These are phyloP conservation scores for Arachis monticola DNA, from an alignment of 331 rosid species.

Conservation along the genomic window DNA sequence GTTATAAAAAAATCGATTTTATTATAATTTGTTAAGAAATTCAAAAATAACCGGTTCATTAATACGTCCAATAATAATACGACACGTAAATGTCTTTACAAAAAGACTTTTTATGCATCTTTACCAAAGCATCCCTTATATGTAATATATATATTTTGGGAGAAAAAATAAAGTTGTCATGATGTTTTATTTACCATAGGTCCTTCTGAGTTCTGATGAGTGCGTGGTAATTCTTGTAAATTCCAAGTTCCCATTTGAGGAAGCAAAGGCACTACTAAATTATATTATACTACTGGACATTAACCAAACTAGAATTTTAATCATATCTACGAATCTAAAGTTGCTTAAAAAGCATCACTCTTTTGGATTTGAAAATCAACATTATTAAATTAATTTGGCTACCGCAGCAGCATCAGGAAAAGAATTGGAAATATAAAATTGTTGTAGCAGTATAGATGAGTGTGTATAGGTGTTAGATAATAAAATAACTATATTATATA, in stretches of 20 bases:
- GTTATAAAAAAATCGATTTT: too few species aligned
- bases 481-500: neutral
- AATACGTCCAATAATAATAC: too few species aligned
- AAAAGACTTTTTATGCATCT: too few species aligned
- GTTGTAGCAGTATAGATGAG: neutral
- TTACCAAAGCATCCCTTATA: too few species aligned
- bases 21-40: too few species aligned
- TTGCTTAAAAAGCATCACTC: constrained; percentile 26
- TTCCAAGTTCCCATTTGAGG: constrained; percentile 38
- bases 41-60: too few species aligned
- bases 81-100: too few species aligned
- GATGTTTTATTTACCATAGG: neutral
- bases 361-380: constrained; percentile 27
- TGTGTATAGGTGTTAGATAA: constrained; percentile 15
- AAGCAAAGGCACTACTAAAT: constrained; percentile 35
- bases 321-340: constrained; percentile 37
- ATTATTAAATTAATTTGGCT: neutral
- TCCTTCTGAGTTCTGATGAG: neutral
- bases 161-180: neutral
- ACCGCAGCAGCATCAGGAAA: constrained; percentile 25
- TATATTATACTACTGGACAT: constrained; percentile 20
- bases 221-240: constrained; percentile 23
- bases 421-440: constrained; percentile 5
- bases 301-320: constrained; percentile 31
- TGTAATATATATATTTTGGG: neutral